Evolutionary conservation across 129 eudicot species (phyloP), one percentile per base, ranked within the genome.

Genomic region (Centaurea solstitialis): DNA sequence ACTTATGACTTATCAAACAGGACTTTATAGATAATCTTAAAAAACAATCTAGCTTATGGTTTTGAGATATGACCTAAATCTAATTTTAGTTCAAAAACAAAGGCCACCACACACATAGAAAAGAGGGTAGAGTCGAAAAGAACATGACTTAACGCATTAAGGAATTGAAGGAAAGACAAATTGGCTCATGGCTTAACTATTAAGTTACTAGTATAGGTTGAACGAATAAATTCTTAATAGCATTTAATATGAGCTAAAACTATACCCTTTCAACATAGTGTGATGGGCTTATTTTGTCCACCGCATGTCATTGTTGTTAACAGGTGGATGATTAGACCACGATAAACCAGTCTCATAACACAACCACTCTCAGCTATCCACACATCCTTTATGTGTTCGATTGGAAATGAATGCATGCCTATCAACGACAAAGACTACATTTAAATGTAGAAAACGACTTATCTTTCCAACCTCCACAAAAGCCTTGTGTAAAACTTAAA

Each of bases 231-330:
- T 39, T 39, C 7, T 39, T 10, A 5, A 6, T 10, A 39, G 0
- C 74, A 23, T 77, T 67, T 7, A 66, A 41, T 23, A 13, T 26
- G 62, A 62, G 21, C 30, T 78, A 67, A 68, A 68, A 17, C 30
- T 13, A 0, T 17, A 26, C 61, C 66, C 18, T 68, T 10, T 40
- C 66, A 10, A 41, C 75, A 78, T 68, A 23, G 45, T n/a, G 33
- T 67, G 45, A 38, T 43, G 64, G 81, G 75, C 33, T 30, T 43
- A 67, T 77, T 61, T 74, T 66, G 74, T 78, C 81, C 67, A 67
- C 45, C 64, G 68, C 66, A 26, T n/a, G 75, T 77, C 81, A 78
- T 8, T 17, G 45, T 26, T 23, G 43, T 28, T 41, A 43, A 9
- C 26, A 68, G 75, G 75, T 7, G 73, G 45, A 7, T 39, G 45